Base-by-base conservation (phyloP, 2,329 filamentous ascomycete species). In the Sporothrix protearum region DNA sequence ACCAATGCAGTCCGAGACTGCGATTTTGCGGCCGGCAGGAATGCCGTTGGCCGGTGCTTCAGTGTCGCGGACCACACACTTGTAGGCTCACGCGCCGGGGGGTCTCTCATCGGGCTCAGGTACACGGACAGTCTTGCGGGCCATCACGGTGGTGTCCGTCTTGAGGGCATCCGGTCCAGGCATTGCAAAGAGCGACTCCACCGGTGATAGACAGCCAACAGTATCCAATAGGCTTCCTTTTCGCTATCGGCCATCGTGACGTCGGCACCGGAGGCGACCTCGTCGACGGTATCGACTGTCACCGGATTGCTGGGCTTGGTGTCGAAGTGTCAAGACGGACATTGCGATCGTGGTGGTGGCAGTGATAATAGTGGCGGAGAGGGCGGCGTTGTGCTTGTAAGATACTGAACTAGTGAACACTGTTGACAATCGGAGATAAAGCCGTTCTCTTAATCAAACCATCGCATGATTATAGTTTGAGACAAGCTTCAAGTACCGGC, bases 151-250 rank as follows among this genome's bases (percentile, higher is more conserved):
- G 3, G 61, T 64, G 22, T 64, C 64, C 0, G 64, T 45, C 14
- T 51, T 12, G 9, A 68, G 25, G 10, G 30, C n/a, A 7, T 45
- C 39, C 12, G 61, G 61, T 10, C 61, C 61, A 3, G 61, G 61
- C n/a, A 64, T 5, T 5, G 61, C 36, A 19, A 68, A 39, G 3
- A 68, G 64, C 14, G 64, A 30, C 64, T 68, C 64, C 6, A 39
- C 64, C 10, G 64, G 47, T 68, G 63, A 30, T 68, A 68, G 7
- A 68, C 64, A 10, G 64, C 64, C 6, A 68, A 45, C 64, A 68
- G 45, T 30, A 45, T 68, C 3, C 64, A 25, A 45, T 68, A 68
- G 45, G 14, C n/a, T 16, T 68, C 64, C 45, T 68, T 68, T 53
- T 68, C 64, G 30, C n/a, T 16, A 16, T 68, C 64, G 25, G 64